Conservation (phyloP, 768 basidiomycete species). For the Rhizopogon vinicolor region DNA sequence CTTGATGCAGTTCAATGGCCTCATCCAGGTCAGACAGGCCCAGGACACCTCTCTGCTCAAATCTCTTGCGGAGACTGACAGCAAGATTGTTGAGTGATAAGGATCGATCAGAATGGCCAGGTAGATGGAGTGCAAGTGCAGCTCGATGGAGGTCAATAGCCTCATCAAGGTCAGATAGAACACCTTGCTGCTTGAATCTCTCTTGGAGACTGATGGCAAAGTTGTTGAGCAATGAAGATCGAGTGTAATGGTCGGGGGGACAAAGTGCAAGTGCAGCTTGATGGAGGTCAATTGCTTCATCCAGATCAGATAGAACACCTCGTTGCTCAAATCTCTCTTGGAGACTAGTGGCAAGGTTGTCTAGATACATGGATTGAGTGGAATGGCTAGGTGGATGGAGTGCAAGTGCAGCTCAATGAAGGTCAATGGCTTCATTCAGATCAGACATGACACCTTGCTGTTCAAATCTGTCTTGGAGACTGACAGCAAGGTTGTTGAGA, state of each 20-base stretch:
- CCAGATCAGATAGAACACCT: conserved; percentile 3
- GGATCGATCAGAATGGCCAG: too few relatives aligned
- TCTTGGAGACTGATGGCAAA: neutral
- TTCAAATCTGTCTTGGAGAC: neutral
- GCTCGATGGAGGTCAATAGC: conserved; percentile 2
- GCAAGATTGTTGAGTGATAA: conserved; percentile 8
- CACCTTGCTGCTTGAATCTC: neutral
- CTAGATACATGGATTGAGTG: too few relatives aligned
- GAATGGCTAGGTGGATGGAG: neutral
- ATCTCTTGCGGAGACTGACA: neutral
- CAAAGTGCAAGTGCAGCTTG: conserved; percentile 3
- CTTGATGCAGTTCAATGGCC: conserved; percentile 2
- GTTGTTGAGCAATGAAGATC: conserved; percentile 1
- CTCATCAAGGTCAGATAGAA: conserved; percentile 12
- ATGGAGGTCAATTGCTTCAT: conserved; percentile 13
- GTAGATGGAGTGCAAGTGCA: neutral
- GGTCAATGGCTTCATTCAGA: conserved; percentile 14
- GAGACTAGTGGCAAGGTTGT: conserved; percentile 11
- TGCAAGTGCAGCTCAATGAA: conserved; percentile 6
- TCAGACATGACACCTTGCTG: neutral
- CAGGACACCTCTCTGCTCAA: neutral
- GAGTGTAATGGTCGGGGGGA: neutral
- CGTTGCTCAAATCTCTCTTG: neutral
- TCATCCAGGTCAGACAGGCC: conserved; percentile 13
- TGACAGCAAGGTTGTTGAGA: conserved; percentile 10